A percentile compares a stretch with the other conserved stretches of the same genome.
These are phyloP conservation scores for Exserohilum turcica DNA, from an alignment of 2,329 filamentous ascomycete genomes.

Conservation along the genomic window DNA sequence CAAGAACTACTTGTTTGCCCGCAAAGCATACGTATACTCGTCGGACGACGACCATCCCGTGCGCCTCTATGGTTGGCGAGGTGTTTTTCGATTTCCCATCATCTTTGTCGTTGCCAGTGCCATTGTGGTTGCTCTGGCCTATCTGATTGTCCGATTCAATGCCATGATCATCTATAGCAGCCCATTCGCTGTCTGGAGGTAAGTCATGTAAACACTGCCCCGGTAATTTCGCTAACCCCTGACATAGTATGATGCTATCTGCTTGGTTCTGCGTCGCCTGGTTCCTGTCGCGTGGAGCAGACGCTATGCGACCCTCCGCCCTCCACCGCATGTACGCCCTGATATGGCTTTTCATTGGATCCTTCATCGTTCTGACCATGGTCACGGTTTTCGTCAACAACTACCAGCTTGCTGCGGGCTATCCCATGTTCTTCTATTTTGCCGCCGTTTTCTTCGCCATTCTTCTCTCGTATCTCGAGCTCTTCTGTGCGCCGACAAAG, in stretches of 20 bases:
- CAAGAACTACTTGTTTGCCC: conserved; percentile 87
- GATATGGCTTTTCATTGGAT: conserved; percentile 80
- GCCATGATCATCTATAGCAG: conserved; percentile 91
- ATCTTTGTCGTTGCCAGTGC: conserved; percentile 70
- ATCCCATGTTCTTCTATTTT: conserved; percentile 81
- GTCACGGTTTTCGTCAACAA: conserved; percentile 78
- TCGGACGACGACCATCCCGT: conserved; percentile 65
- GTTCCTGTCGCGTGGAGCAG: conserved; percentile 79
- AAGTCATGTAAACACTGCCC: conserved; percentile 9
- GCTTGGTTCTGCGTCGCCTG: conserved; percentile 81
- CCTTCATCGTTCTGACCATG: conserved; percentile 74
- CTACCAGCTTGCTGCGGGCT: conserved; percentile 73
- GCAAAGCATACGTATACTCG: conserved; percentile 65
- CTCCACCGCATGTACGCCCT: conserved; percentile 80
- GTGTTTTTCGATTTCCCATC: conserved; percentile 82
- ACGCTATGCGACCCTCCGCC: conserved; percentile 81
- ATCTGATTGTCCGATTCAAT: conserved; percentile 80
- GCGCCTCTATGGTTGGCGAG: conserved; percentile 74
- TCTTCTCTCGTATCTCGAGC: conserved; percentile 76
- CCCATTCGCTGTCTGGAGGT: conserved; percentile 78
- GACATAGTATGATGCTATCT: conserved; percentile 73
- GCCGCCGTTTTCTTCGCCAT: conserved; percentile 75
- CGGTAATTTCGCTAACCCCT: conserved; percentile 4
- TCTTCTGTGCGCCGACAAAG: conserved; percentile 75
- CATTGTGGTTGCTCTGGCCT: conserved; percentile 73